A percentile compares a stretch with the other conserved stretches of the same genome.
These are phyloP conservation scores for Colletotrichum sp. DNA, from an alignment of 2,329 filamentous ascomycete genomes.

Conservation along the genomic window DNA sequence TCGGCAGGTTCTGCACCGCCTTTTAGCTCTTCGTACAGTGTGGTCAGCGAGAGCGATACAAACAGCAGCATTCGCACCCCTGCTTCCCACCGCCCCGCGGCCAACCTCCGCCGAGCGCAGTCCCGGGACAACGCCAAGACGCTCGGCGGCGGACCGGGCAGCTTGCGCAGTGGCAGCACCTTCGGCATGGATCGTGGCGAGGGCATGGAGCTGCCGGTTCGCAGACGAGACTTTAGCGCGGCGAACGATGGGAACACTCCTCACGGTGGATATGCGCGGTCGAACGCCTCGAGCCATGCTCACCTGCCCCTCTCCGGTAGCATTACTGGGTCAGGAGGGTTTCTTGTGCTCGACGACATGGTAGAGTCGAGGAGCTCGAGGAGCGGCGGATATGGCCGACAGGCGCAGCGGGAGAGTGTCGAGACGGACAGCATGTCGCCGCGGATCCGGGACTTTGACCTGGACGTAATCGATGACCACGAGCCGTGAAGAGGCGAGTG, in stretches of 20 bases:
- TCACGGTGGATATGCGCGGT: constrained; percentile 20
- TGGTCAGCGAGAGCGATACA: constrained; percentile 32
- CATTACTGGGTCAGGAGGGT: constrained; percentile 20
- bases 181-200: constrained; percentile 27
- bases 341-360: constrained; percentile 29
- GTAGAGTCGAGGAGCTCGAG: constrained; percentile 26
- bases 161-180: constrained; percentile 19
- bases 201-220: constrained; percentile 27
- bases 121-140: constrained; percentile 22
- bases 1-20: constrained; percentile 24
- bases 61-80: constrained; percentile 30
- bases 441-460: constrained; percentile 42
- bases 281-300: constrained; percentile 7
- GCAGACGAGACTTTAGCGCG: constrained; percentile 12
- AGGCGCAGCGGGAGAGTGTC: constrained; percentile 21
- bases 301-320: constrained; percentile 21
- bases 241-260: constrained; percentile 6
- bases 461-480: constrained; percentile 37
- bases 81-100: constrained; percentile 17
- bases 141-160: not conserved
- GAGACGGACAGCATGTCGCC: constrained; percentile 29
- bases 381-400: not conserved
- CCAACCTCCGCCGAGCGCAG: constrained; percentile 12
- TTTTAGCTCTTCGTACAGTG: constrained; percentile 32
- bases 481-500: constrained; percentile 23